Percentiles rank a stretch among this genome's conserved stretches.
Evolutionary conservation across 2,329 filamentous ascomycete genomes (phyloP).

Genomic region (Phaeosphaeria sp.): DNA sequence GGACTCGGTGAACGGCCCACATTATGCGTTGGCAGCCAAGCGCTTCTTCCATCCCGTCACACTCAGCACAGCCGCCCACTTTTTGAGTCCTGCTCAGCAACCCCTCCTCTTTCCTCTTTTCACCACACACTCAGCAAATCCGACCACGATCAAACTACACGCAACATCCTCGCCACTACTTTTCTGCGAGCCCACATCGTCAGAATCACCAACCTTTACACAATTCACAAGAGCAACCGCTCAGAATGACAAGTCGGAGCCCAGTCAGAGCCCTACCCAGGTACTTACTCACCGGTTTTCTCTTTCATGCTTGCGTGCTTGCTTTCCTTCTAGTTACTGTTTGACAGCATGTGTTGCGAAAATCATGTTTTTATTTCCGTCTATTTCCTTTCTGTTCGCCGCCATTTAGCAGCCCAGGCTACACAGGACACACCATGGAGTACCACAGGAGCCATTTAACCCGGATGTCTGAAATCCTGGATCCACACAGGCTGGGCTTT

Average conservation of each 20-base stretch:
- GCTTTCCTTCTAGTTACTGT: constrained; percentile 19
- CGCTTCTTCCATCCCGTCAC: constrained; percentile 42
- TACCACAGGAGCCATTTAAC: constrained; percentile 23
- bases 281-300: constrained; percentile 52
- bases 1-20: constrained; percentile 31
- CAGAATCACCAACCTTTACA: neutral
- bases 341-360: constrained; percentile 29
- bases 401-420: constrained; percentile 41
- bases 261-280: constrained; percentile 50
- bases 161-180: constrained; percentile 10
- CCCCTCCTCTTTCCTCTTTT: constrained; percentile 36
- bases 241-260: constrained; percentile 54
- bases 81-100: constrained; percentile 28
- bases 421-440: constrained; percentile 27
- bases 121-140: constrained; percentile 24
- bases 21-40: constrained; percentile 47
- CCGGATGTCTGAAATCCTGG: constrained; percentile 13
- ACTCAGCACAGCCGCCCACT: constrained; percentile 29
- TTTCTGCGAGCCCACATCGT: constrained; percentile 1
- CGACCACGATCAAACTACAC: constrained; percentile 23
- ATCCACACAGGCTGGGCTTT: constrained; percentile 26
- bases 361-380: constrained; percentile 37
- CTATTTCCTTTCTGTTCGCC: constrained; percentile 27
- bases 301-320: constrained; percentile 34
- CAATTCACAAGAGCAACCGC: constrained; percentile 45